Evolutionary conservation across 2,329 filamentous ascomycete species (phyloP), one percentile per base, ranked within the genome.

Genomic region (Trichophyton schoenleinii): DNA sequence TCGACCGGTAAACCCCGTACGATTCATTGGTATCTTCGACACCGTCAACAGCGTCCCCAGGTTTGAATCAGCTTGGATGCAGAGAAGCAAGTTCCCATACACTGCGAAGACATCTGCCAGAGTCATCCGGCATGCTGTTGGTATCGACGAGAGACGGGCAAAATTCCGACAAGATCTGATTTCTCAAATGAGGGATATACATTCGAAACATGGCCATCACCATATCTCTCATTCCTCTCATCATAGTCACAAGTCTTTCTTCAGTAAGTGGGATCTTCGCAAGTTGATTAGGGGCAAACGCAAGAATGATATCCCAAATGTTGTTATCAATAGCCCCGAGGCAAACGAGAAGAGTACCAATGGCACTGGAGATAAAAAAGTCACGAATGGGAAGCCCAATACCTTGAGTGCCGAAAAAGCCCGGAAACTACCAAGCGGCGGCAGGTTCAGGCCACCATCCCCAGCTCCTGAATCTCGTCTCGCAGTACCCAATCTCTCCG

Each of bases 1-100:
- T 64, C 75, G 76, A 42, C 68, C 70, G 20, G 75, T 77, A 48
- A 77, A 80, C 59, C 64, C 65, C 52, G 75, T 81, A 3, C 79
- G 78, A 65, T 82, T 82, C 67, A 75, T 83, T 13, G 80, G 80
- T 1, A 71, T 82, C 48, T 82, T 79, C 72, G 80, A 83, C 65
- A 79, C 77, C 59, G 80, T 83, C 49, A 80, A 79, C 67, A 80
- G 77, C 2, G 78, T 82, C 5, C 67, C 68, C 8, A 64, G 65
- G 31, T 69, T 73, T 49, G 69, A 72, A 44, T 63, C 69, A 41
- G 70, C 71, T 9, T 70, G 76, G 7, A 73, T 78, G 28, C 60
- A 63, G 48, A 58, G 65, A 49, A 66, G 58, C 36, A 65, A 63
- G 48, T 66, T 65, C 48, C 65, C 65, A 9, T 66, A 66, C 55